These are phyloP conservation scores for Thraustochytrium striatum DNA, from an alignment of 352 stramenopile genomes.

Conservation along the genomic window DNA sequence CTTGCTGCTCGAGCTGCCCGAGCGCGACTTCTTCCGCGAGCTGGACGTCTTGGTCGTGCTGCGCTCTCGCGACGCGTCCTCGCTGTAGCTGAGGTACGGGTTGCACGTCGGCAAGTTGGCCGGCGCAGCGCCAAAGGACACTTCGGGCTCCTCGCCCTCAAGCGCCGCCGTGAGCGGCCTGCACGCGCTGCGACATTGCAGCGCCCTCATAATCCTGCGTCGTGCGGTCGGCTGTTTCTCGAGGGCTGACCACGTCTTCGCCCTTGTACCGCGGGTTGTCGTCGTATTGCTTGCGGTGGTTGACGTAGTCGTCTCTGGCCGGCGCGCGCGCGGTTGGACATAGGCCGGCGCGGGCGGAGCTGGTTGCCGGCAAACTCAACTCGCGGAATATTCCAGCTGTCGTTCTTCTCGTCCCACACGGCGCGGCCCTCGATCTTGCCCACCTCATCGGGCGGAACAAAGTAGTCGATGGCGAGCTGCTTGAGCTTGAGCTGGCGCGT, in stretches of 20 bases:
- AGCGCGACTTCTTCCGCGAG: background rate
- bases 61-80: background rate
- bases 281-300: conserved; percentile 73
- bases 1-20: conserved; percentile 3
- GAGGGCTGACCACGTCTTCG: conserved; percentile 82
- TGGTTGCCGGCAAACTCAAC: conserved; percentile 65
- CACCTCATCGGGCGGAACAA: conserved; percentile 65
- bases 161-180: conserved; percentile 68
- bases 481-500: conserved; percentile 90
- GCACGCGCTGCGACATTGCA: conserved; percentile 53
- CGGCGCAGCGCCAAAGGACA: conserved; percentile 54
- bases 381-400: conserved; percentile 76
- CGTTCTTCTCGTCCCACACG: conserved; percentile 77
- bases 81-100: conserved; percentile 48
- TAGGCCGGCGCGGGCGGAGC: conserved; percentile 63
- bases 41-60: background rate
- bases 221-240: conserved; percentile 68
- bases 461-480: conserved; percentile 79
- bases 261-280: conserved; percentile 74
- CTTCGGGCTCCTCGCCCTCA: conserved; percentile 63
- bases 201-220: conserved; percentile 71
- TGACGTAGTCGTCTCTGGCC: conserved; percentile 85
- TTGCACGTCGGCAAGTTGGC: conserved; percentile 50
- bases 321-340: conserved; percentile 64
- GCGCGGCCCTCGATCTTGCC: conserved; percentile 70